Evolutionary conservation across 225 moss, liverwort and hornwort species (phyloP).

Genomic region (Pleurozium schreberi): DNA sequence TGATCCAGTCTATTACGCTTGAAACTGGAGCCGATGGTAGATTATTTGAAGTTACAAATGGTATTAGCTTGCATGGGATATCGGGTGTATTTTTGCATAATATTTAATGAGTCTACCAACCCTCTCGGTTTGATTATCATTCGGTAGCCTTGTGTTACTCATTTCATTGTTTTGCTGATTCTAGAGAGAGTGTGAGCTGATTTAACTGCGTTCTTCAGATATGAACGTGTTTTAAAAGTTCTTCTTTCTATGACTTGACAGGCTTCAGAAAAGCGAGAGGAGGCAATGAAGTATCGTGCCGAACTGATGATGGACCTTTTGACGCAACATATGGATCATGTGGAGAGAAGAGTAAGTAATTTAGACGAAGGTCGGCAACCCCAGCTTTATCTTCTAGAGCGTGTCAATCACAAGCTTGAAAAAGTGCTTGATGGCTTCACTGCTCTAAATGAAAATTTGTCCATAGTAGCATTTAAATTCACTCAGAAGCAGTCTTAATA

Average conservation of each 20-base stretch:
- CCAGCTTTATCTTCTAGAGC: slow-evolving; percentile 52
- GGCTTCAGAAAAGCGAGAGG: slow-evolving; percentile 55
- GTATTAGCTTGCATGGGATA: background rate
- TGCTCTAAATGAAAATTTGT: slow-evolving; percentile 47
- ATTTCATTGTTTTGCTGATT: background rate
- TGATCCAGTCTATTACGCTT: background rate
- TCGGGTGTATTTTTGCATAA: background rate
- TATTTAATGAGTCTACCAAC: background rate
- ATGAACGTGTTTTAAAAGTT: background rate
- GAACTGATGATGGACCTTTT: slow-evolving; percentile 62
- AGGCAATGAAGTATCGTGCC: slow-evolving; percentile 52
- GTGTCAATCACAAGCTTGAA: slow-evolving; percentile 57
- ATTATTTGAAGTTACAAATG: background rate
- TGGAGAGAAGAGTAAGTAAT: slow-evolving; percentile 47
- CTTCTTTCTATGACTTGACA: background rate
- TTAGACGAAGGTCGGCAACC: slow-evolving; percentile 47
- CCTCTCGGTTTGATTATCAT: background rate
- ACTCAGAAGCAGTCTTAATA: slow-evolving; percentile 18
- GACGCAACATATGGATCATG: slow-evolving; percentile 56
- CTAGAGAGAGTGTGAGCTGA: background rate
- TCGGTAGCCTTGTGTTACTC: background rate
- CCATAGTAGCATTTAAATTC: slow-evolving; percentile 37
- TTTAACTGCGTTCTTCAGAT: background rate
- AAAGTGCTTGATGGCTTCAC: slow-evolving; percentile 54
- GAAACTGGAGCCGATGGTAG: background rate